Conservation (phyloP, 257 asterid genomes). For the Orobanche coerulescens region DNA sequence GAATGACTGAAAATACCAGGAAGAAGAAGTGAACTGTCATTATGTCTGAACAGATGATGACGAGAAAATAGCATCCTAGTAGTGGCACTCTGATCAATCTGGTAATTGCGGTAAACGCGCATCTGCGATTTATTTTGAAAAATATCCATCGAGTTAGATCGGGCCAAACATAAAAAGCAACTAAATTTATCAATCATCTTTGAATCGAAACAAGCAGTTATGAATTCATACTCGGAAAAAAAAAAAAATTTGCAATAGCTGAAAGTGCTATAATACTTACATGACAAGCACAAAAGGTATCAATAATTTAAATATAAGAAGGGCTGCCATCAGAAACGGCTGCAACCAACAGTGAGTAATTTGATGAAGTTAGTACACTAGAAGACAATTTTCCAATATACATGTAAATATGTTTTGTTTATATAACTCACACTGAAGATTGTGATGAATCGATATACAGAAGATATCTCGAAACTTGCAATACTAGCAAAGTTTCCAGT, state of each 20-base stretch:
- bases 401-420: neutral
- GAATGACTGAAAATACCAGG: conserved; percentile 48
- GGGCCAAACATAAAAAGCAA: no score
- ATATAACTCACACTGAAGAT: conserved; percentile 85
- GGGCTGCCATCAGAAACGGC: conserved; percentile 98
- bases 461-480: conserved; percentile 95
- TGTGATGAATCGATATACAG: conserved; percentile 93
- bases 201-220: no score
- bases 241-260: no score
- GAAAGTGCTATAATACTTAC: no score
- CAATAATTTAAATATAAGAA: conserved; percentile 62
- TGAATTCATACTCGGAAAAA: no score
- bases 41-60: conserved; percentile 85
- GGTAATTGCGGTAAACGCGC: conserved; percentile 81
- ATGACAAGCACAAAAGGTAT: conserved; percentile 16
- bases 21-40: conserved; percentile 97
- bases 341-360: conserved; percentile 36
- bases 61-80: conserved; percentile 89
- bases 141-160: no score
- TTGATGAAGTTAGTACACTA: conserved; percentile 6
- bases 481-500: conserved; percentile 97
- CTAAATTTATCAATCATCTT: no score
- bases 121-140: conserved; percentile 43
- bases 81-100: conserved; percentile 60
- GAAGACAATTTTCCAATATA: neutral